These are phyloP conservation scores for Psilocybe azurescens DNA, from an alignment of 768 basidiomycete genomes.

Conservation along the genomic window DNA sequence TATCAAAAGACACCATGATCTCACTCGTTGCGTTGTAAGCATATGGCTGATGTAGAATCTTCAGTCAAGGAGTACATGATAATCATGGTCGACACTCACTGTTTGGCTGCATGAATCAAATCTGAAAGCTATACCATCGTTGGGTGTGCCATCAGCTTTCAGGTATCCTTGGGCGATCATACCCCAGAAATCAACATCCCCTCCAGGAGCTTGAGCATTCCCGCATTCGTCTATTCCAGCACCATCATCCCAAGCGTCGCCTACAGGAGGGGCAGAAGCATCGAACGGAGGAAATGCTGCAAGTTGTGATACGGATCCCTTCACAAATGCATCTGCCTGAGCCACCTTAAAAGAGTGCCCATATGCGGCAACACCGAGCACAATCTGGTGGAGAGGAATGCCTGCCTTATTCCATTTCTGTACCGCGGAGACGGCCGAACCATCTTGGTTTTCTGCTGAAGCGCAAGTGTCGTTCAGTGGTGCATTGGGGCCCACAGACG, in stretches of 20 bases:
- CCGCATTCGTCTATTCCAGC: slow-evolving; percentile 65
- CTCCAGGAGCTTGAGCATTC: slow-evolving; percentile 49
- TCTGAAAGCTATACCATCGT: slow-evolving; percentile 52
- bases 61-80: not conserved
- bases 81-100: slow-evolving; percentile 42
- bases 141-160: slow-evolving; percentile 49
- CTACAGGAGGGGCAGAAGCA: slow-evolving; percentile 49
- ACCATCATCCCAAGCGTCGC: slow-evolving; percentile 68
- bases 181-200: slow-evolving; percentile 69
- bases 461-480: slow-evolving; percentile 86
- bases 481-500: slow-evolving; percentile 81
- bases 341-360: slow-evolving; percentile 78
- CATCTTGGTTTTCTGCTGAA: slow-evolving; percentile 57
- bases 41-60: slow-evolving; percentile 39
- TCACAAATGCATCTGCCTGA: slow-evolving; percentile 46
- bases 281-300: slow-evolving; percentile 61
- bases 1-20: slow-evolving; percentile 56
- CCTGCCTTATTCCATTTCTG: slow-evolving; percentile 76
- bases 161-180: slow-evolving; percentile 64
- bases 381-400: slow-evolving; percentile 68
- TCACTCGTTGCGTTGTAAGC: slow-evolving; percentile 45
- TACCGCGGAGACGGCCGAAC: slow-evolving; percentile 80
- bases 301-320: slow-evolving; percentile 41
- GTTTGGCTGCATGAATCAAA: slow-evolving; percentile 78
- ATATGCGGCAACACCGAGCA: slow-evolving; percentile 84